Conservation (phyloP, 2,329 filamentous ascomycete genomes). For the Phoma sp. region DNA sequence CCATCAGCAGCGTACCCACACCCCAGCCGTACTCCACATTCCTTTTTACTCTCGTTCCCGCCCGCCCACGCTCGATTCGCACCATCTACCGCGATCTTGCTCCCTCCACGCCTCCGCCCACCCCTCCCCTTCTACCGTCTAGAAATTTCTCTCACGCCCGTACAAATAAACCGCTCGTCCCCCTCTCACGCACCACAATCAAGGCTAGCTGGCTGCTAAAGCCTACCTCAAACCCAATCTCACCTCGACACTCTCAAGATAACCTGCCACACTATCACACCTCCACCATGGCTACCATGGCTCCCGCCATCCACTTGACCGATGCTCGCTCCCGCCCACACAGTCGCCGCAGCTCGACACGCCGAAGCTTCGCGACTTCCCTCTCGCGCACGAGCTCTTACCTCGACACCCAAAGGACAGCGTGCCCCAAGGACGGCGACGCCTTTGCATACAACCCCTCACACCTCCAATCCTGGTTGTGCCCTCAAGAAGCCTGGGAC, state of each 20-base stretch:
- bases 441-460: conserved; percentile 47
- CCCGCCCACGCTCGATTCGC: conserved; percentile 34
- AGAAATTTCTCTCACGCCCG: conserved; percentile 21
- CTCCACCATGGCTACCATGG: conserved; percentile 27
- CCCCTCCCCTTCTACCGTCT: conserved; percentile 15
- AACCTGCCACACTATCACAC: neutral
- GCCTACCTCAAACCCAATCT: conserved; percentile 10
- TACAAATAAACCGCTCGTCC: conserved; percentile 29
- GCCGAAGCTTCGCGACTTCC: conserved; percentile 33
- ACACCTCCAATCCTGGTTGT: conserved; percentile 48
- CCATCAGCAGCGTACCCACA: conserved; percentile 7
- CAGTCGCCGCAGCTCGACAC: conserved; percentile 35
- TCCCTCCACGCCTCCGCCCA: conserved; percentile 16
- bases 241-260: conserved; percentile 3
- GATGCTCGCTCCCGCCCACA: conserved; percentile 25
- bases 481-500: conserved; percentile 47
- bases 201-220: conserved; percentile 6
- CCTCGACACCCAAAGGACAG: conserved; percentile 38
- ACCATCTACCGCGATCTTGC: conserved; percentile 30
- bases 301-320: conserved; percentile 29
- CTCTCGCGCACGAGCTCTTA: conserved; percentile 28
- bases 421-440: conserved; percentile 45
- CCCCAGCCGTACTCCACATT: conserved; percentile 32
- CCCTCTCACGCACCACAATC: conserved; percentile 16
- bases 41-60: conserved; percentile 17